phyloP scores from a whole-genome alignment of 2,329 filamentous ascomycete species.

The Tolypocladium pustulatum region DNA sequence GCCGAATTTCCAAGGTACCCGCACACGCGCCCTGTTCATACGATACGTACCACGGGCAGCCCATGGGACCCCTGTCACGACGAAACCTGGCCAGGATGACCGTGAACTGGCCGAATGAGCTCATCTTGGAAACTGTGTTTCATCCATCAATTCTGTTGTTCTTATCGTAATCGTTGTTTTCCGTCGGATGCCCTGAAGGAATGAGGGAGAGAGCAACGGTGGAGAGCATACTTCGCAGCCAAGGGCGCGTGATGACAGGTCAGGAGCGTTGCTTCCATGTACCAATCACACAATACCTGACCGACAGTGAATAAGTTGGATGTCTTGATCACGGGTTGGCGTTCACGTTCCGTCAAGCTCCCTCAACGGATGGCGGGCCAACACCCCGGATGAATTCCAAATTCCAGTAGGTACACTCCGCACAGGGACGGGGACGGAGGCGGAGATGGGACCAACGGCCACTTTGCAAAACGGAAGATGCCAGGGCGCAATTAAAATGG shows the following conservation, averaged over 20 bases:
- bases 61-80: background rate
- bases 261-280: background rate
- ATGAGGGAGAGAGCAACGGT: background rate
- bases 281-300: background rate
- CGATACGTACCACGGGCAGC: too few species aligned
- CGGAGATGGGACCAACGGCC: background rate
- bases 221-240: too few species aligned
- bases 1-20: too few species aligned
- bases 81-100: background rate
- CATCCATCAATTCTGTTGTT: background rate
- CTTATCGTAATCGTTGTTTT: background rate
- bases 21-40: too few species aligned
- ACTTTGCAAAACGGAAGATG: background rate
- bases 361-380: too few species aligned
- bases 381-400: background rate
- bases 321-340: too few species aligned
- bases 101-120: background rate
- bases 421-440: background rate
- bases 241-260: background rate
- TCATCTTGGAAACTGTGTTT: background rate
- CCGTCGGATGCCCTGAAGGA: background rate
- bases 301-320: too few species aligned
- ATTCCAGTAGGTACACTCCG: background rate
- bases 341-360: too few species aligned
- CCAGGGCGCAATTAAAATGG: background rate